Base-by-base conservation (phyloP, 1,139 yeast species). In the Yamadazyma mexicana region DNA sequence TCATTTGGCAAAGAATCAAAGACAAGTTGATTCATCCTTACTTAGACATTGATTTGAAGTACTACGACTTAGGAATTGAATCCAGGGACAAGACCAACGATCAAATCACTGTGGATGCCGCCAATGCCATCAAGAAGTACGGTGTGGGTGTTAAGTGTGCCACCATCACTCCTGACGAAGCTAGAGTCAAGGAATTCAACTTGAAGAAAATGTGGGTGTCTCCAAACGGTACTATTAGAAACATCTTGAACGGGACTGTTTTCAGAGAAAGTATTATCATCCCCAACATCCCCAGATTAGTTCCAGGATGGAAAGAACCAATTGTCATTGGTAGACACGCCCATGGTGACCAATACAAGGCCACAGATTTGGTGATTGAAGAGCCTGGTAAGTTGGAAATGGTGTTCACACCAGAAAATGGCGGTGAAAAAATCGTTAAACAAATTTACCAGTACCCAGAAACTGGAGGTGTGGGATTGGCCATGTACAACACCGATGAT, bases 141-240 rank as follows among this genome's bases (percentile, higher is more conserved):
- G 87, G 89, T 42, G 98, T 91, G 36, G 98, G 95, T 45, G 85
- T 91, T 56, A 91, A 91, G 72, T 91, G 98, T 71, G 98, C 98
- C 38, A 91, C 98, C 42, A 91, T 91, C 63, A 91, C 98, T n/a
- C 98, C 98, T 7, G 98, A 91, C 62, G 98, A 91, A 71, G 91
- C 86, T 32, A 81, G 98, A 55, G 97, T 91, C 40, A 69, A 87
- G 64, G 98, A 91, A 68, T 91, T 88, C 64, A 70, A 76, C 46
- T 78, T 91, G 64, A 89, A 89, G 69, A 84, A 89, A 66, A 91
- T 91, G 98, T 91, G 97, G 97, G 77, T 86, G 42, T 87, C 96
- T 17, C 98, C 98, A 50, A 91, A 91, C 66, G 98, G 98, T 52
- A 91, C 98, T 35, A 87, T 91, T 61, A 81, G 98, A 67, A 91